These are phyloP conservation scores for Termitomyces sp. DNA, from an alignment of 768 basidiomycete genomes.

Conservation along the genomic window DNA sequence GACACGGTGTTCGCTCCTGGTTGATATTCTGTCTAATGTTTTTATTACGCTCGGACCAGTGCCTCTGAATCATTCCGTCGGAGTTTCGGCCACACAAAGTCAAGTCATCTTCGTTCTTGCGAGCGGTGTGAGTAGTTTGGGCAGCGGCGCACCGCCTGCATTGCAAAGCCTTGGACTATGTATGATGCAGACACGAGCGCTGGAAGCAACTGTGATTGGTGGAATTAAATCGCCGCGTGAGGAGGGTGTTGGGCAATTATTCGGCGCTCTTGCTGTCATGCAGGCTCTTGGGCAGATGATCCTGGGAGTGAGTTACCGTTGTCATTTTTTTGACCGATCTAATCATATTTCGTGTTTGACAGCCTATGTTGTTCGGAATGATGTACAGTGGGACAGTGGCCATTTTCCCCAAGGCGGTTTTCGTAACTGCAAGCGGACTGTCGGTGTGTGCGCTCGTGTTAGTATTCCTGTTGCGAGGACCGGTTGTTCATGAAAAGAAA, in stretches of 20 bases:
- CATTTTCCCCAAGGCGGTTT: conserved; percentile 64
- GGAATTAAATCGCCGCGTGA: conserved; percentile 14
- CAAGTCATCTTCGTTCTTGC: conserved; percentile 55
- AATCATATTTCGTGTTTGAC: not conserved
- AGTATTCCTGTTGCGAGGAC: conserved; percentile 34
- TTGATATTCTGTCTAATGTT: conserved; percentile 61
- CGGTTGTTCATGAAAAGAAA: conserved; percentile 22
- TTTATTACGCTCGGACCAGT: conserved; percentile 51
- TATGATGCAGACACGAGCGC: conserved; percentile 41
- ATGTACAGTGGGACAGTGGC: conserved; percentile 69
- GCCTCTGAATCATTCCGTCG: conserved; percentile 26
- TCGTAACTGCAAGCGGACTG: conserved; percentile 48
- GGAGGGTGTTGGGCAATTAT: conserved; percentile 46
- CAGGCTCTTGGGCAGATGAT: conserved; percentile 70
- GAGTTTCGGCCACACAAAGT: conserved; percentile 15
- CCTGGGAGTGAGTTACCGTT: conserved; percentile 31
- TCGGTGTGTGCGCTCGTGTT: conserved; percentile 32
- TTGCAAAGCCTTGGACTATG: conserved; percentile 68
- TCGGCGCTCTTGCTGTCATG: conserved; percentile 68
- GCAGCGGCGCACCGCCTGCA: conserved; percentile 66
- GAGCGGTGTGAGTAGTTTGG: conserved; percentile 53
- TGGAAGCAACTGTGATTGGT: conserved; percentile 18
- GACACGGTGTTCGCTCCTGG: conserved; percentile 51
- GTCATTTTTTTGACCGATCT: not conserved
- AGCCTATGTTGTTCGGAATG: conserved; percentile 70